phyloP scores from a whole-genome alignment of 2,329 filamentous ascomycete species.

The Xylariomycetidae sp. region DNA sequence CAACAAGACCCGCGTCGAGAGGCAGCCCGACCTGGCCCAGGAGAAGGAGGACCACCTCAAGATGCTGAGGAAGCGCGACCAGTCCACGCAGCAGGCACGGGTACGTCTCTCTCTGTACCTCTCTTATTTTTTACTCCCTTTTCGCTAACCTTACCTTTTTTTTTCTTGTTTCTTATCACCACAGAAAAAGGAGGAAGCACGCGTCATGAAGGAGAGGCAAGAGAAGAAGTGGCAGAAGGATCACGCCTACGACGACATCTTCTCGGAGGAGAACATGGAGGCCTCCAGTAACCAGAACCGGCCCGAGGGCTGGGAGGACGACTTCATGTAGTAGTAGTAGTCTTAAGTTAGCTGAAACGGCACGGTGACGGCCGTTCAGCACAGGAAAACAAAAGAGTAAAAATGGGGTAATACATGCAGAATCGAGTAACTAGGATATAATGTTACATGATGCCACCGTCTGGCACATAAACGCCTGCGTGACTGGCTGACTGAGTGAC shows the following conservation, averaged over 20 bases:
- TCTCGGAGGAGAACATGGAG: conserved; percentile 76
- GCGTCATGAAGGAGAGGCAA: conserved; percentile 71
- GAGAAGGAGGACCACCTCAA: conserved; percentile 76
- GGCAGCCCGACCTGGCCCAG: conserved; percentile 74
- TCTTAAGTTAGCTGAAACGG: not conserved
- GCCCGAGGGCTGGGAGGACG: conserved; percentile 72
- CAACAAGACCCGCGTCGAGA: conserved; percentile 93
- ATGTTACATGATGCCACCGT: too few relatives aligned
- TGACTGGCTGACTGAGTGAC: too few relatives aligned
- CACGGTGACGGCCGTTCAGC: too few relatives aligned
- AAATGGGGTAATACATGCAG: too few relatives aligned
- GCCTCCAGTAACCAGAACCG: conserved; percentile 81
- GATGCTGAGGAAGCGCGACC: conserved; percentile 68
- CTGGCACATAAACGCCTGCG: too few relatives aligned
- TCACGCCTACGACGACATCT: conserved; percentile 94
- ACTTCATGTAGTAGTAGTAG: conserved; percentile 69
- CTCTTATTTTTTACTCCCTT: conserved; percentile 1
- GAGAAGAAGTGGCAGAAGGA: conserved; percentile 93
- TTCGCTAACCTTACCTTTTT: too few relatives aligned
- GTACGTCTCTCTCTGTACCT: too few relatives aligned
- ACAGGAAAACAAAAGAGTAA: too few relatives aligned
- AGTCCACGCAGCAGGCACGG: conserved; percentile 55
- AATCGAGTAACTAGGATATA: too few relatives aligned
- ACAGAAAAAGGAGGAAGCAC: conserved; percentile 72
- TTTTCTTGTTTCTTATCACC: too few relatives aligned